Conservation (phyloP, 192 early-diverging fungal genomes). For the Funneliformis geosporum region DNA sequence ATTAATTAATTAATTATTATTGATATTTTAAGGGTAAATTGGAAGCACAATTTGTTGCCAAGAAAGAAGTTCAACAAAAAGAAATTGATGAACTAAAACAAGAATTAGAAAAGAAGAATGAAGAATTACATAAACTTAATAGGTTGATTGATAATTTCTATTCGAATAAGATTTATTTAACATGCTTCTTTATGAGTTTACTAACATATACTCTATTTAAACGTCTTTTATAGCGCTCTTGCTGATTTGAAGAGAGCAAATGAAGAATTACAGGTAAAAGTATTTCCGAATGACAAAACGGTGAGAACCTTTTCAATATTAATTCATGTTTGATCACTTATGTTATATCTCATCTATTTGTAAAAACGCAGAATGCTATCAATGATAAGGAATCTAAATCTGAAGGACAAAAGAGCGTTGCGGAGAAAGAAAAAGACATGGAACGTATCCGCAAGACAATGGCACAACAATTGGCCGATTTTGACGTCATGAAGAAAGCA, state of each 20-base stretch:
- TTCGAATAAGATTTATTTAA: neutral
- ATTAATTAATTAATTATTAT: conserved; percentile 4
- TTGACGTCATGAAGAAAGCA: conserved; percentile 98
- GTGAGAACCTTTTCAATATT: neutral
- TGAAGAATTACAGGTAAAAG: conserved; percentile 61
- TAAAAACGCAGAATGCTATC: conserved; percentile 11
- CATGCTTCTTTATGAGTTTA: neutral
- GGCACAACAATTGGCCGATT: conserved; percentile 85
- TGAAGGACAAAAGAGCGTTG: conserved; percentile 44
- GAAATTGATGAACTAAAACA: conserved; percentile 73
- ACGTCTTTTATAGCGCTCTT: conserved; percentile 41
- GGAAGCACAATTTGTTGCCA: conserved; percentile 80
- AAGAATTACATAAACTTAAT: conserved; percentile 64
- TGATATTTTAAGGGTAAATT: conserved; percentile 60
- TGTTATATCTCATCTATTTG: conserved; percentile 23
- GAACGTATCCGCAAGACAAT: conserved; percentile 77
- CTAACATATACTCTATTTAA: neutral
- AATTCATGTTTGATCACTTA: conserved; percentile 1
- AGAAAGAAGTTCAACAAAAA: conserved; percentile 70
- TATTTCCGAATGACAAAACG: conserved; percentile 24
- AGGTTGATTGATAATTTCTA: conserved; percentile 8
- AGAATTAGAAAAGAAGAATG: conserved; percentile 68
- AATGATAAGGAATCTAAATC: conserved; percentile 1
- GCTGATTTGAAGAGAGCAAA: conserved; percentile 63
- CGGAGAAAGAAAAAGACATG: conserved; percentile 73